Conservation (phyloP, 805 yeast genomes). For the Teunomyces panamensis region DNA sequence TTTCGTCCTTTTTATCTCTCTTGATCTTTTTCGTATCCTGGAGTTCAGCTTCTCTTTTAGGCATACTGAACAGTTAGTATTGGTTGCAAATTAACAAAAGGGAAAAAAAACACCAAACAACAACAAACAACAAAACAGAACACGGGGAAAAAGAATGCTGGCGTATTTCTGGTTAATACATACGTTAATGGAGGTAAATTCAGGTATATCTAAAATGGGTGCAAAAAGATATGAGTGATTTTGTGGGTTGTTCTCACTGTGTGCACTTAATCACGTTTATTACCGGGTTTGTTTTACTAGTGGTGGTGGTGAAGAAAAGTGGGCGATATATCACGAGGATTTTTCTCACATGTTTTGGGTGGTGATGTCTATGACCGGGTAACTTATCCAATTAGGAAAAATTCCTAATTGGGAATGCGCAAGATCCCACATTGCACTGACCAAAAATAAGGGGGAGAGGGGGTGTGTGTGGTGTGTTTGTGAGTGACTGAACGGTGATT, state of each 20-base stretch:
- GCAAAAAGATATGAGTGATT: background rate
- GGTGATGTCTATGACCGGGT: slow-evolving; percentile 3
- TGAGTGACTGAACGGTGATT: no score
- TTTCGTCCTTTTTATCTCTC: slow-evolving; percentile 14
- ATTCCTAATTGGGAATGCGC: background rate
- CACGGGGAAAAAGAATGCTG: background rate
- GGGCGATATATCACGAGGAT: slow-evolving; percentile 11
- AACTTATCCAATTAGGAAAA: background rate
- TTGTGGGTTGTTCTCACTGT: background rate
- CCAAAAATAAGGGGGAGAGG: background rate
- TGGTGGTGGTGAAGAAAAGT: slow-evolving; percentile 6
- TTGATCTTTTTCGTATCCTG: slow-evolving; percentile 9
- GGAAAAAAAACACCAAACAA: background rate
- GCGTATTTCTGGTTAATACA: background rate
- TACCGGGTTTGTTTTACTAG: slow-evolving; percentile 1
- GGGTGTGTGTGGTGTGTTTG: background rate
- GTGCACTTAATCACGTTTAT: slow-evolving; percentile 9
- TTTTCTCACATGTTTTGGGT: slow-evolving; percentile 8
- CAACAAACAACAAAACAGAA: background rate
- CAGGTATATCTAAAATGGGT: background rate
- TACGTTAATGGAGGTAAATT: background rate
- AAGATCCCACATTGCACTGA: background rate
- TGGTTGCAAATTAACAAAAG: background rate
- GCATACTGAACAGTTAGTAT: slow-evolving; percentile 12
- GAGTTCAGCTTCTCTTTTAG: slow-evolving; percentile 14